phyloP scores from a whole-genome alignment of 108 stramenopile genomes.

The Chaetoceros tenuissimus region DNA sequence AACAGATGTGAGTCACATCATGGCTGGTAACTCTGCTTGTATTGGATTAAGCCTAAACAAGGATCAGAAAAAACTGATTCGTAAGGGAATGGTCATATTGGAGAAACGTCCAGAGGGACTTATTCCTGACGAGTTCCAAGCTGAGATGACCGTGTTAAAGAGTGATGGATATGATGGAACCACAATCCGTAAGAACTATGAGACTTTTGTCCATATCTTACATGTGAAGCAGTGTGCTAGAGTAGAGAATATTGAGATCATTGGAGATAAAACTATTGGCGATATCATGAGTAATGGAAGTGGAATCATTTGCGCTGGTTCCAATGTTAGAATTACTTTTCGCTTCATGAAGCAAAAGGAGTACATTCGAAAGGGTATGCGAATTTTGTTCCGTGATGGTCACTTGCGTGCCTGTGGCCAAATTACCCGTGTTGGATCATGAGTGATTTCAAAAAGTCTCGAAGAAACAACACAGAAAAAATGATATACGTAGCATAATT shows the following conservation, averaged over 20 bases:
- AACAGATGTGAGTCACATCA: slow-evolving; percentile 1
- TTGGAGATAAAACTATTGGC: neutral
- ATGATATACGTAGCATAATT: too few relatives aligned
- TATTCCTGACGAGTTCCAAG: too few relatives aligned
- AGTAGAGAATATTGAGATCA: slow-evolving; percentile 1
- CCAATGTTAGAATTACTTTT: slow-evolving; percentile 4
- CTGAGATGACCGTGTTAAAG: too few relatives aligned
- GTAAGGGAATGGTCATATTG: too few relatives aligned
- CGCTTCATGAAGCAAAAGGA: slow-evolving; percentile 9
- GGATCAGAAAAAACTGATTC: neutral
- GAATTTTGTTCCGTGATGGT: slow-evolving; percentile 12
- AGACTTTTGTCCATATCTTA: slow-evolving; percentile 8
- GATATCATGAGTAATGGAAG: neutral
- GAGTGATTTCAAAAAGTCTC: too few relatives aligned
- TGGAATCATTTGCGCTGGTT: slow-evolving; percentile 2
- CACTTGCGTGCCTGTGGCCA: too few relatives aligned
- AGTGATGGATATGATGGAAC: too few relatives aligned
- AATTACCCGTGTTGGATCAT: too few relatives aligned
- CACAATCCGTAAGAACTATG: slow-evolving; percentile 7
- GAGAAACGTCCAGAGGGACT: too few relatives aligned
- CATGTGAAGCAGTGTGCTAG: slow-evolving; percentile 5
- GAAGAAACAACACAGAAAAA: too few relatives aligned
- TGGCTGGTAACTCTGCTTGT: slow-evolving; percentile 15
- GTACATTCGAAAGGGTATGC: slow-evolving; percentile 10
- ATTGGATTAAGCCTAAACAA: slow-evolving; percentile 11